Base-by-base conservation (phyloP, 768 basidiomycete species). In the Boletus sp. region DNA sequence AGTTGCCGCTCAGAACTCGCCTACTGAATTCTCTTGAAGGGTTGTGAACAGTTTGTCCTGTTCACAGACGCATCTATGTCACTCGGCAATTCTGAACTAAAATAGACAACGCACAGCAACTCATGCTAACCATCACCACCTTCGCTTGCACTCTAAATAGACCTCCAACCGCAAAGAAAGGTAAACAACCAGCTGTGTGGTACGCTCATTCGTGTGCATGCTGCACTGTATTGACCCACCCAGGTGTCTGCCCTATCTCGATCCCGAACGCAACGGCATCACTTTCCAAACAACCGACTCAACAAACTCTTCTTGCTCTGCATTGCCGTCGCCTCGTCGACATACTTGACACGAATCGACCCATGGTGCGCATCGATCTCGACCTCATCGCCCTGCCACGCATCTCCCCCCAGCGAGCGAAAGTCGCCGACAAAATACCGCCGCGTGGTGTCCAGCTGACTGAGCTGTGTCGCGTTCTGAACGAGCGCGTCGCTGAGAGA, bases 391-490 rank as follows among this genome's bases (percentile, higher is more conserved):
- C 69, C 71, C 3, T 40, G 37, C 71, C 71, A 71, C 4, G 36
- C 52, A 5, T 24, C 57, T 5, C 59, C 62, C 5, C 58, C 57
- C 7, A 73, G n/a, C 15, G 18, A 11, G 4, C 24, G 3, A 14
- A 71, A 63, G 47, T 71, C 56, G 1, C 71, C 69, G 20, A 71
- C 28, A 56, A 71, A 73, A 48, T 59, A 71, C 37, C 63, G 56
- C 35, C 54, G 61, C 7, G 44, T 35, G 15, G n/a, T 8, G 3
- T 47, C 61, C 1, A 65, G 6, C 18, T 71, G 69, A 36, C 69
- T 60, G 47, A 71, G 54, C 46, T 62, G 66, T 0, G 63, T 71
- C 17, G 49, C 53, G 5, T 62, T 60, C 47, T 40, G 40, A 3
- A 64, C 14, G 2, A 73, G n/a, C 5, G 33, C 3, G 5, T 65